Percentiles rank a stretch among this genome's conserved stretches.
These are phyloP conservation scores for Xylaria sp. DNA, from an alignment of 495 filamentous ascomycete species.

Conservation along the genomic window DNA sequence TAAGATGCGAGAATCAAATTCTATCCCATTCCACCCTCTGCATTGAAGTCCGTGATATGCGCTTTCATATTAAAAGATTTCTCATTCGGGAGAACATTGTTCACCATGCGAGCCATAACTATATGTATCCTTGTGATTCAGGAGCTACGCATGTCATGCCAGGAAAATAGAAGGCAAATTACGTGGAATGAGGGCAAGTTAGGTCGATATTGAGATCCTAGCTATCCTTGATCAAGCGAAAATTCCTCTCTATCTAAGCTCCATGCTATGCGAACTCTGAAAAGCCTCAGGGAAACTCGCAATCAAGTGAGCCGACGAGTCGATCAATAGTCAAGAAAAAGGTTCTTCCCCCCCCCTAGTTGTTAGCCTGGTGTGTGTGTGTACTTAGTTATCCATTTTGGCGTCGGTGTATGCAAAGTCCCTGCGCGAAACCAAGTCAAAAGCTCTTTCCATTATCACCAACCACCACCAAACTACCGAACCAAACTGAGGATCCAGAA, in stretches of 20 bases:
- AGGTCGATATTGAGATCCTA: constrained; percentile 9
- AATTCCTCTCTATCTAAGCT: not conserved
- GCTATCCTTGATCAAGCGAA: constrained; percentile 6
- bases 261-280: not conserved
- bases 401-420: constrained; percentile 20
- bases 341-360: not conserved
- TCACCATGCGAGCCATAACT: too few species aligned
- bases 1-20: not conserved
- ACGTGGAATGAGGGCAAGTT: not conserved
- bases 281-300: not conserved
- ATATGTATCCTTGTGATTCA: too few species aligned
- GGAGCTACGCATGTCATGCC: not conserved
- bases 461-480: not conserved
- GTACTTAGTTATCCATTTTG: not conserved
- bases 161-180: not conserved
- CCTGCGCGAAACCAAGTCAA: constrained; percentile 1
- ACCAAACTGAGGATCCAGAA: not conserved
- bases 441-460: not conserved
- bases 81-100: too few species aligned
- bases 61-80: too few species aligned
- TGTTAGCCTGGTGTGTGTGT: not conserved
- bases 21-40: not conserved
- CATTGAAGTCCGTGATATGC: not conserved
- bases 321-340: not conserved
- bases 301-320: not conserved